Evolutionary conservation across 805 yeast species (phyloP), one percentile per base, ranked within the genome.

Genomic region (Naumovozyma baii): DNA sequence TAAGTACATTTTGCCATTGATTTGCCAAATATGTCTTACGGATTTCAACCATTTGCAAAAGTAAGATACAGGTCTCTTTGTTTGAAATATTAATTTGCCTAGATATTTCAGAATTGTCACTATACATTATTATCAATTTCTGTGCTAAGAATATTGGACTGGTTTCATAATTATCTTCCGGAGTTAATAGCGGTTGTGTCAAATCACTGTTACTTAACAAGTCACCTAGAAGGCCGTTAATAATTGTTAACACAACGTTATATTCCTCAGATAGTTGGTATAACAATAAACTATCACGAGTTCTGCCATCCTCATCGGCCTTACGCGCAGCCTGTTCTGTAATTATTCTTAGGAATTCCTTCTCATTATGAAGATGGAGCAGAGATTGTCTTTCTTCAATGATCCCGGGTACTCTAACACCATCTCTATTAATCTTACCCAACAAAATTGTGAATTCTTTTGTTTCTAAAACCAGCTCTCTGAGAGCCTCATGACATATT

Each of bases 261-360:
- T 82, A 82, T 49, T 88, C 95, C 61, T 84, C 94, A 36, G 94
- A 77, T 47, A 90, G 72, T 62, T 88, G 95, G 57, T 84, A 90
- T 39, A 92, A 70, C 41, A 84, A 67, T 44, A 92, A 72, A 15
- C 96, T 84, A 55, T 92, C 97, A 45, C 80, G 76, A 12, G 77
- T 70, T 54, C 95, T 73, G 5, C 96, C 96, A 52, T 88, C 97
- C 49, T 85, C 92, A 52, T 84, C 92, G 13, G 96, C 94, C 49
- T 76, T 77, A 33, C 70, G 70, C 3, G 96, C 96, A 20, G 95
- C 87, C 43, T 76, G 78, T 55, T 83, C 94, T 3, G 92, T 80
- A 32, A 90, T 86, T 42, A 74, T 73, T 45, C 69, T 71, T 47
- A 83, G 66, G 54, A 75, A 90, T 42, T 73, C 75, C 16, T 70